Evolutionary conservation across 2,329 filamentous ascomycete genomes (phyloP).

Genomic region (Aspergillus sp.): DNA sequence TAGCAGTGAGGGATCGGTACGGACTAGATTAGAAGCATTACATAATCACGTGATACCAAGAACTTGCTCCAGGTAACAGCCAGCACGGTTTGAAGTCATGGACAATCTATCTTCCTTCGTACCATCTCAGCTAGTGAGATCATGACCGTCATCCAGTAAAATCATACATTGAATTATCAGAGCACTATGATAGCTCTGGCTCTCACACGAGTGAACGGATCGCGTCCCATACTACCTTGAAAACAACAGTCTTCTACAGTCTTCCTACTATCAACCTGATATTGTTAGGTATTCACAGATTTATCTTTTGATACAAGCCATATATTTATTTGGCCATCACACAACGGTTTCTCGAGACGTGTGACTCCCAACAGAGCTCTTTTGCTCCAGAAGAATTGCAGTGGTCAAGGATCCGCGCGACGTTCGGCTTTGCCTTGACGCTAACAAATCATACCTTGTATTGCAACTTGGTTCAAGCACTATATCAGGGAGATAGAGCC

Average conservation of each 20-base stretch:
- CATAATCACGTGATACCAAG: not conserved
- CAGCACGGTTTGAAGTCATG: not conserved
- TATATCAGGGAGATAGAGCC: not conserved
- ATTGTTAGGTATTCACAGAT: not conserved
- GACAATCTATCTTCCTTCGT: not conserved
- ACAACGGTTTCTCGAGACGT: not conserved
- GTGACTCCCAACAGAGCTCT: not conserved
- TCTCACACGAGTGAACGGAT: not conserved
- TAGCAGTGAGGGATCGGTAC: not conserved
- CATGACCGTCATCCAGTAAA: not conserved
- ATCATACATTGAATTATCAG: not conserved
- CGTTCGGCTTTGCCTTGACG: not conserved
- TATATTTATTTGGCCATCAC: not conserved
- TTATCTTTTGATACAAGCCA: not conserved
- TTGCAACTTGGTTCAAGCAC: not conserved
- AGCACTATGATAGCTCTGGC: not conserved
- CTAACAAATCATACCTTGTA: not conserved
- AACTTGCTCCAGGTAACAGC: not conserved
- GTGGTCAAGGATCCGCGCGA: not conserved
- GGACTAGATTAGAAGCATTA: no score
- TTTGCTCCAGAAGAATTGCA: not conserved
- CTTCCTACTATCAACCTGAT: not conserved
- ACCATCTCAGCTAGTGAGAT: not conserved
- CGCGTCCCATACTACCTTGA: not conserved
- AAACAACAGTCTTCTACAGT: not conserved